Evolutionary conservation across 306 rosid species (phyloP).

Genomic region (Styphnolobium japonicum): DNA sequence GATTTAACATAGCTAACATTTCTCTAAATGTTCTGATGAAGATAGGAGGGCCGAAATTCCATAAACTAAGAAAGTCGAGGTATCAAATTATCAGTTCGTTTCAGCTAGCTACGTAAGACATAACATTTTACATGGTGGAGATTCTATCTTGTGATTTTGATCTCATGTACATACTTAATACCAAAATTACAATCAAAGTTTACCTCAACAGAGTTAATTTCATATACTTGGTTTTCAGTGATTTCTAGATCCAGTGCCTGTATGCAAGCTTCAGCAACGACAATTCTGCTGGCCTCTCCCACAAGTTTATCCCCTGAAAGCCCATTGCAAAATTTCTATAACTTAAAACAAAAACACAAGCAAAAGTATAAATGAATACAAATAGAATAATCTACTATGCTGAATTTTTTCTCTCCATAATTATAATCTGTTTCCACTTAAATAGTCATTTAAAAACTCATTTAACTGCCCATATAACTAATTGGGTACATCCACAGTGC

Average conservation of each 20-base stretch:
- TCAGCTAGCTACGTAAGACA: background rate
- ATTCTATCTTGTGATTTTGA: background rate
- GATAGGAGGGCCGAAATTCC: background rate
- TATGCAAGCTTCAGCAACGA: conserved; percentile 94
- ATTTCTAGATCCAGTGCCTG: conserved; percentile 83
- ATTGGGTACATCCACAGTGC: background rate
- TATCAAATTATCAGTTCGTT: background rate
- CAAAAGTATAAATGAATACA: background rate
- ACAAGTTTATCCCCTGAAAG: conserved; percentile 84
- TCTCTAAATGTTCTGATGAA: background rate
- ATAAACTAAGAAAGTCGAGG: background rate
- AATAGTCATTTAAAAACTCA: background rate
- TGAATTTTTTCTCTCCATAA: background rate
- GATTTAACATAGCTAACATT: background rate
- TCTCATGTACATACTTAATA: background rate
- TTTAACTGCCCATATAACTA: background rate
- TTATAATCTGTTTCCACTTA: background rate
- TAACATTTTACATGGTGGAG: background rate
- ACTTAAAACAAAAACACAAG: background rate
- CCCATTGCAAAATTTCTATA: background rate
- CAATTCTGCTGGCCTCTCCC: conserved; percentile 90
- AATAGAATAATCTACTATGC: background rate
- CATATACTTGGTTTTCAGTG: conserved; percentile 76
- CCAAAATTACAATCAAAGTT: conserved; percentile 20
- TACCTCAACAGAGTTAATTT: conserved; percentile 87